A percentile compares a stretch with the other conserved stretches of the same genome.
phyloP scores from a whole-genome alignment of 202 grass and related monocot species.

The Setaria italica region DNA sequence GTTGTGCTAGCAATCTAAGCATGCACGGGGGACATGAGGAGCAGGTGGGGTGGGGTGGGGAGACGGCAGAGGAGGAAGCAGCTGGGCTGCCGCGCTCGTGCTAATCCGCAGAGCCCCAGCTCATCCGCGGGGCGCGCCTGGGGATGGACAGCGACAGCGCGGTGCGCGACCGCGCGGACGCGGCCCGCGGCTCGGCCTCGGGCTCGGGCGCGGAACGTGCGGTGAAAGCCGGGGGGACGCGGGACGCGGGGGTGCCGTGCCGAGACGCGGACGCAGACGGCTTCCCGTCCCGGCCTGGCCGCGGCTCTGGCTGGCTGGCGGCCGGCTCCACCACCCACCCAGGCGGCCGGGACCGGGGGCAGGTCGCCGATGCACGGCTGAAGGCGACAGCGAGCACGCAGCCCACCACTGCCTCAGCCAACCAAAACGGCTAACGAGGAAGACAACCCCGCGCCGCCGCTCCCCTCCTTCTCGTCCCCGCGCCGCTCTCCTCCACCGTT shows the following conservation, averaged over 20 bases:
- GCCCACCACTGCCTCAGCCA: no score
- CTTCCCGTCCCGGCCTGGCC: no score
- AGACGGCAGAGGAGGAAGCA: background rate
- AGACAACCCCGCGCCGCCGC: no score
- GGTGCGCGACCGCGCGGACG: no score
- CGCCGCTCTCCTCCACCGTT: no score
- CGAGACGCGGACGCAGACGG: background rate
- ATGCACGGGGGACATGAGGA: background rate
- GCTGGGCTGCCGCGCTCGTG: slow-evolving; percentile 2
- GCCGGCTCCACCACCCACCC: background rate
- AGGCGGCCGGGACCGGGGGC: no score
- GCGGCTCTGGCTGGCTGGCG: background rate
- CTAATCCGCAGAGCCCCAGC: slow-evolving; percentile 30
- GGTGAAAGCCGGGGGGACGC: background rate
- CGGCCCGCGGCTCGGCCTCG: background rate
- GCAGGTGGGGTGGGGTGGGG: background rate
- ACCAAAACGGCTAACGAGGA: no score
- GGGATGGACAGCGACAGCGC: slow-evolving; percentile 2
- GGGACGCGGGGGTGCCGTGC: no score
- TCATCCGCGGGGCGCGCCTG: background rate
- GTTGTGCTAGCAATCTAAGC: no score
- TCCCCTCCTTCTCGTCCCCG: no score
- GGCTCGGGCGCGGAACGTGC: slow-evolving; percentile 26
- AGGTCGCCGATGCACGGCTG: no score
- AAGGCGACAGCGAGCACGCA: no score